Percentiles rank a stretch among this genome's conserved stretches.
Evolutionary conservation across 2,329 filamentous ascomycete genomes (phyloP).

Genomic region (Exophiala sp.): DNA sequence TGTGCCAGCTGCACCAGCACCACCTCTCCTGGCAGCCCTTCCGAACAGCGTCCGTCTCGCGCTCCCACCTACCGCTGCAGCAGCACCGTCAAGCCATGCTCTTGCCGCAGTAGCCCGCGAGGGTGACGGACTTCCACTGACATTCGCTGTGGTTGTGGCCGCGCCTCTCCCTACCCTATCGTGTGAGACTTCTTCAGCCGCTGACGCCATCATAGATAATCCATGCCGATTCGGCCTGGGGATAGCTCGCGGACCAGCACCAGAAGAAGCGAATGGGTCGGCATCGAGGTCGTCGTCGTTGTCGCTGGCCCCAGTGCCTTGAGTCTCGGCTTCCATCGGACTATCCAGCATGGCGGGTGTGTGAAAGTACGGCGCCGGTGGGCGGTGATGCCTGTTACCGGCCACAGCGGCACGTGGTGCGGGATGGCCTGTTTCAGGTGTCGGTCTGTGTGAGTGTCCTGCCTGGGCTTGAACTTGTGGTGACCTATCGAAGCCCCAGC

Average conservation of each 20-base stretch:
- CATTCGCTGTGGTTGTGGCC: neutral
- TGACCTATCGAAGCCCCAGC: neutral
- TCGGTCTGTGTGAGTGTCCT: constrained; percentile 2
- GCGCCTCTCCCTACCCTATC: neutral
- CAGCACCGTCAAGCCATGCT: constrained; percentile 22
- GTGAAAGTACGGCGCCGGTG: constrained; percentile 6
- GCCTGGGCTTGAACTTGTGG: neutral
- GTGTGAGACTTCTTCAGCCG: too few species aligned
- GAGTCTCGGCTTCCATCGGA: constrained; percentile 1
- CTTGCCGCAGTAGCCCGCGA: constrained; percentile 12
- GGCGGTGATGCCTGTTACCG: constrained; percentile 9
- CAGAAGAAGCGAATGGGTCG: constrained; percentile 1
- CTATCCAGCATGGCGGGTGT: constrained; percentile 16
- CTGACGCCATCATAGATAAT: too few species aligned
- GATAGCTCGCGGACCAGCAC: neutral
- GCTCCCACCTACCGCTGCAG: constrained; percentile 15
- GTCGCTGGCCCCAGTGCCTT: too few species aligned
- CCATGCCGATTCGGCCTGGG: neutral
- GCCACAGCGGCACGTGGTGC: constrained; percentile 2
- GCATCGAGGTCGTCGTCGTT: constrained; percentile 4
- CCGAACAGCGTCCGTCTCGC: constrained; percentile 19
- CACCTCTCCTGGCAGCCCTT: constrained; percentile 13
- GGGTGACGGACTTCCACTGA: constrained; percentile 2
- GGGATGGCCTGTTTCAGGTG: constrained; percentile 3
- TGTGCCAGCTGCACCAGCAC: neutral